These are phyloP conservation scores for Termitomyces sp. DNA, from an alignment of 768 basidiomycete species.

Conservation along the genomic window DNA sequence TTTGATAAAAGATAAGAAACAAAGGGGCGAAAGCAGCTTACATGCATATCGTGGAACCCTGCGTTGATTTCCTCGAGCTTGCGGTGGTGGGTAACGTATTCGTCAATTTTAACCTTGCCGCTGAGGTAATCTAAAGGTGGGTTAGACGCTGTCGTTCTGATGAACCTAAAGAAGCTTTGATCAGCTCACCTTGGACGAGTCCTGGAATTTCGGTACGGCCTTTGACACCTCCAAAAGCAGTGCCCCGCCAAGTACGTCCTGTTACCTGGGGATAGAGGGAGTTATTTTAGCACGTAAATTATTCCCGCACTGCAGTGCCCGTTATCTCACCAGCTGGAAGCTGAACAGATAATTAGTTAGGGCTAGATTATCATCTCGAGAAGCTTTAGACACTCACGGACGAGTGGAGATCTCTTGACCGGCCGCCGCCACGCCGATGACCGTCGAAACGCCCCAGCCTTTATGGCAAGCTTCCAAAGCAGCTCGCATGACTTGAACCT, in stretches of 20 bases:
- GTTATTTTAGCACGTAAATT: not conserved
- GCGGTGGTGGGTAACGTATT: conserved; percentile 90
- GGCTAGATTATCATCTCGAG: no score
- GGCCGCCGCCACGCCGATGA: conserved; percentile 97
- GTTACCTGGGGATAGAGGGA: conserved; percentile 53
- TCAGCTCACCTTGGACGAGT: conserved; percentile 73
- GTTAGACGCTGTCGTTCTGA: not conserved
- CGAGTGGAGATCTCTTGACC: conserved; percentile 93
- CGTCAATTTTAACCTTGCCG: conserved; percentile 86
- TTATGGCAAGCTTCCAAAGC: conserved; percentile 99
- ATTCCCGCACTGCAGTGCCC: not conserved
- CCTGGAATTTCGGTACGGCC: conserved; percentile 94
- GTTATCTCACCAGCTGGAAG: conserved; percentile 47
- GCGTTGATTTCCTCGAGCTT: conserved; percentile 73
- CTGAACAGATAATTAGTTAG: conserved; percentile 19
- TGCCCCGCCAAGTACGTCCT: conserved; percentile 91
- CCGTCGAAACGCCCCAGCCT: conserved; percentile 95
- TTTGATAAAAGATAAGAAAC: not conserved
- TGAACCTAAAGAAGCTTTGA: not conserved
- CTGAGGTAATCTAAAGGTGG: conserved; percentile 68
- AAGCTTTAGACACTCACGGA: conserved; percentile 49
- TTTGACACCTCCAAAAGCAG: conserved; percentile 97
- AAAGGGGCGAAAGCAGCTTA: conserved; percentile 38
- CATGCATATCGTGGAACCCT: conserved; percentile 96
- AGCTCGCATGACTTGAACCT: conserved; percentile 91